These are phyloP conservation scores for Xanthoconium separans DNA, from an alignment of 1,284 basidiomycete genomes.

Conservation along the genomic window DNA sequence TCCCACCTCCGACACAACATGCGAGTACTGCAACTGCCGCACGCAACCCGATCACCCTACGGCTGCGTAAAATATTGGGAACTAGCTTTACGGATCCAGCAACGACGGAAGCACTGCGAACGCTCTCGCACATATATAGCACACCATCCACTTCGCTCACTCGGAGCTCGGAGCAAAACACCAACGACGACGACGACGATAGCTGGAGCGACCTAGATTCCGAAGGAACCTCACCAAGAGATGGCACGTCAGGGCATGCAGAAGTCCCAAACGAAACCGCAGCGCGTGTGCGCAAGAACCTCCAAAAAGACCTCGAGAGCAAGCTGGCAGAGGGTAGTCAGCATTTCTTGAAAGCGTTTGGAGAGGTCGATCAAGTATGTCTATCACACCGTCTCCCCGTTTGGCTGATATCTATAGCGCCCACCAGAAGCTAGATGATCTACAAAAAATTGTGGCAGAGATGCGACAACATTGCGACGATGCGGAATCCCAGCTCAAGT, in stretches of 20 bases:
- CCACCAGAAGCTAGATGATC: slow-evolving; percentile 25
- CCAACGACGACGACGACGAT: slow-evolving; percentile 34
- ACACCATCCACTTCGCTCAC: slow-evolving; percentile 9
- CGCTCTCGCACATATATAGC: slow-evolving; percentile 77
- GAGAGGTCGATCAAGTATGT: slow-evolving; percentile 84
- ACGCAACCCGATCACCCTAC: slow-evolving; percentile 72
- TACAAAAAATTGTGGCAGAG: slow-evolving; percentile 20
- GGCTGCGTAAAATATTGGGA: slow-evolving; percentile 87
- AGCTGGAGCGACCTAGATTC: slow-evolving; percentile 29
- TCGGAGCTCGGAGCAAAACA: slow-evolving; percentile 8
- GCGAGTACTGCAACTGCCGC: neutral
- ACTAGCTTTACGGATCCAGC: slow-evolving; percentile 84
- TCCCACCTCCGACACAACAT: neutral
- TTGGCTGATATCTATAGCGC: neutral
- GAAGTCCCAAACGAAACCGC: slow-evolving; percentile 53
- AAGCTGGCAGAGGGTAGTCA: slow-evolving; percentile 76
- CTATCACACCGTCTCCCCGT: slow-evolving; percentile 28
- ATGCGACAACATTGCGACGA: slow-evolving; percentile 25
- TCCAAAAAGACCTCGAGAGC: slow-evolving; percentile 82
- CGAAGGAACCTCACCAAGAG: slow-evolving; percentile 6
- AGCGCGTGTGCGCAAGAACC: slow-evolving; percentile 68
- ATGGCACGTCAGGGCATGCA: slow-evolving; percentile 12
- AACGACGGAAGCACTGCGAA: slow-evolving; percentile 78
- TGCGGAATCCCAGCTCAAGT: slow-evolving; percentile 70
- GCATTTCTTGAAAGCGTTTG: slow-evolving; percentile 80